Evolutionary conservation across 345 rosid genomes (phyloP), one percentile per base, ranked within the genome.

Genomic region (Lepidium sativum): DNA sequence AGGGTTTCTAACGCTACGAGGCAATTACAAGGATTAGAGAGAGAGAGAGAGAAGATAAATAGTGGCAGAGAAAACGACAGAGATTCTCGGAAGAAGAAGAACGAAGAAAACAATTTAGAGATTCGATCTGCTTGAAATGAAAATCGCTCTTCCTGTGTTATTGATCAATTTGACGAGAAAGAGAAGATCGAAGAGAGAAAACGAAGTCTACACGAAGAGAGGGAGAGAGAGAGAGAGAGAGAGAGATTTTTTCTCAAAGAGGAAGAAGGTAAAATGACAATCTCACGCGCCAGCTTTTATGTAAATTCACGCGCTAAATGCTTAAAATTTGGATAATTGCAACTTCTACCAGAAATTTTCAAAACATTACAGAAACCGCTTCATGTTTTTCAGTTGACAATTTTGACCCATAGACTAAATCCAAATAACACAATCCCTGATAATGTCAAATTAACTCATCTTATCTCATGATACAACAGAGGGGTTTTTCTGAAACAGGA

Each of bases 1-100:
- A 78, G 76, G 77, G 77, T 60, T 77, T 77, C 65, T 54, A 35
- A 40, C 63, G 38, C 63, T 48, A 65, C 54, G 18, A 45, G 65
- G 60, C 43, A 29, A 55, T 62, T 62, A 21, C 80, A 74, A 67
- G 79, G 78, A 73, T 69, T 76, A 55, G 21, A 53, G 38, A 73
- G 59, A 58, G 49, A 61, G 54, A 57, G 44, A 39, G 16, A 47
- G 17, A 40, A 23, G 17, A 60, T 65, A n/a, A n/a, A n/a, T n/a
- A n/a, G 54, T 55, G 21, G 29, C 44, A 31, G 14, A 32, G 27
- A 35, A 21, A 12, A n/a, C 2, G 9, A 15, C 32, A 34, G 25
- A 6, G 54, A 44, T 35, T 56, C 44, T 6, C 38, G 11, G 12
- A 35, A 43, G 4, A 6, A 34, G 21, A 37, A 45, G 57, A 45